Base-by-base conservation (phyloP, 2,329 filamentous ascomycete species). In the Alternaria gansuensis region DNA sequence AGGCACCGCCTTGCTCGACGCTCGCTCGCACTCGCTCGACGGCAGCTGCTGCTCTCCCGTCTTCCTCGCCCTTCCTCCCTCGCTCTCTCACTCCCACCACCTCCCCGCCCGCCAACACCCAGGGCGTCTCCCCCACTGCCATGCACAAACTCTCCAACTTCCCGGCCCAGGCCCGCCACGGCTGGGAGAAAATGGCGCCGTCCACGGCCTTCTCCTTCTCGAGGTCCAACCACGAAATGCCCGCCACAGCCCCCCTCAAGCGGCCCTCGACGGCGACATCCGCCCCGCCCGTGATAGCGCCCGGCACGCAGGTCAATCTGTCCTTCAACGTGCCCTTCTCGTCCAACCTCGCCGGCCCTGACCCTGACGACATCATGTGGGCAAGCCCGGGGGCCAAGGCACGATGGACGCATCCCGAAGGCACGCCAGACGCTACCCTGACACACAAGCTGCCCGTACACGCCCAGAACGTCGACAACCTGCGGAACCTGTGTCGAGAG, bases 251-350 rank as follows among this genome's bases (percentile, higher is more conserved):
- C 65, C 79, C 83, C 59, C 78, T 85, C 72, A 87, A 87, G 78
- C 85, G 86, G 76, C 83, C 75, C 72, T 84, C 72, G 75, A 82
- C 81, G 21, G 81, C 76, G 10, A 70, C 71, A 23, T 71, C 74
- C 9, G 66, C 73, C 48, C 79, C 88, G 70, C 88, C 90, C 66
- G 87, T 90, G 58, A 88, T 90, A 65, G 83, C 89, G 63, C 85
- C 89, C 74, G 90, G 94, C 76, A 84, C 89, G 51, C 88, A 88
- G 66, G 91, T 98, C 79, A 92, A 96, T 79, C 90, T 97, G 77
- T 94, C 92, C 66, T 98, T 99, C 88, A 98, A 97, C 77, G 90
- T 99, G 48, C 95, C 95, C 61, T 97, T 98, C 80, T 89, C 93
- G 69, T 96, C 92, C 65, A 94, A 94, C 72, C 88, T 99, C 62